phyloP scores from a whole-genome alignment of 2,329 filamentous ascomycete species.

The Drechslerella stenobrocha region DNA sequence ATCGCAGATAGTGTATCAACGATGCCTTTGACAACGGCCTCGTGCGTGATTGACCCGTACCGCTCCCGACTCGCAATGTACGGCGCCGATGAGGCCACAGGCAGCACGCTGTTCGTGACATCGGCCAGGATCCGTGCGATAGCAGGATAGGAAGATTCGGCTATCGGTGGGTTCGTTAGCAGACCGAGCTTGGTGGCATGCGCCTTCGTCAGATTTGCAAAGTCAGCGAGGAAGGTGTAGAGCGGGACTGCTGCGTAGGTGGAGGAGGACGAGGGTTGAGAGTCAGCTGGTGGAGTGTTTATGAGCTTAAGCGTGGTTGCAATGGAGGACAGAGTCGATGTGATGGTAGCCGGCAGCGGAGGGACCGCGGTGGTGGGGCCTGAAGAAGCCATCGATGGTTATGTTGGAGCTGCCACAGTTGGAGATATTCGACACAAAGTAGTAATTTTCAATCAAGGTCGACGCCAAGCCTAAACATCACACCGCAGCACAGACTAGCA shows the following conservation, averaged over 20 bases:
- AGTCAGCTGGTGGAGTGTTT: constrained; percentile 16
- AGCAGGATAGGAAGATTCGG: constrained; percentile 21
- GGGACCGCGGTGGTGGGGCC: constrained; percentile 13
- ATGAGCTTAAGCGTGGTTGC: constrained; percentile 20
- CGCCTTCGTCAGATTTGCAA: constrained; percentile 43
- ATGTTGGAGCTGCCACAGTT: neutral
- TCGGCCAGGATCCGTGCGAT: constrained; percentile 39
- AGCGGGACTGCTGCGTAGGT: constrained; percentile 29
- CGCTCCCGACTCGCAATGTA: constrained; percentile 36
- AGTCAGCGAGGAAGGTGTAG: constrained; percentile 39
- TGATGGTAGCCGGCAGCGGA: constrained; percentile 18
- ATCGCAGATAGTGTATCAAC: constrained; percentile 56
- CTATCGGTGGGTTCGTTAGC: constrained; percentile 38
- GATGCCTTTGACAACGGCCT: constrained; percentile 30
- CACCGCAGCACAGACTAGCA: no score
- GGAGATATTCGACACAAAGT: neutral
- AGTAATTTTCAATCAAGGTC: neutral
- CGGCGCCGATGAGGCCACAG: constrained; percentile 35
- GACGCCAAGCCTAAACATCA: no score
- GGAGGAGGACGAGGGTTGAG: constrained; percentile 5
- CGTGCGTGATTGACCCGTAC: constrained; percentile 35
- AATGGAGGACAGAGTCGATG: constrained; percentile 28
- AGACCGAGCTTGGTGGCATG: constrained; percentile 37
- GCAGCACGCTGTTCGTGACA: constrained; percentile 25
- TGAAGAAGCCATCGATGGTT: constrained; percentile 20